phyloP scores from a whole-genome alignment of 768 basidiomycete species.

The Cystobasidium tubakii region DNA sequence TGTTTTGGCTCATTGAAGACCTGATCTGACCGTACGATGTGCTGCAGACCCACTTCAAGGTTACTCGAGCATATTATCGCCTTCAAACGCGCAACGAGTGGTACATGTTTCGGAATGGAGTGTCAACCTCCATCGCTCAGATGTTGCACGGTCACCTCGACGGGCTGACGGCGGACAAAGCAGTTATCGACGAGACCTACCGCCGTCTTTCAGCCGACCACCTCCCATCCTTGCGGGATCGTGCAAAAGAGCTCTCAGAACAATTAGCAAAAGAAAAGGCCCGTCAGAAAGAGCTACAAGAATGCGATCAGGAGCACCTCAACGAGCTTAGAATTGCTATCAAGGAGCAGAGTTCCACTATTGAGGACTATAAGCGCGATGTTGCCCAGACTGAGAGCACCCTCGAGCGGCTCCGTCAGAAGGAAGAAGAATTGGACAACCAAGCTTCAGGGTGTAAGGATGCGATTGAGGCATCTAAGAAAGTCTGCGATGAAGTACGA shows the following conservation, averaged over 20 bases:
- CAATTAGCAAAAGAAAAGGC: slow-evolving; percentile 41
- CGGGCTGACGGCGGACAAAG: slow-evolving; percentile 39
- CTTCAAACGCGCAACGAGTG: slow-evolving; percentile 41
- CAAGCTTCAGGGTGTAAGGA: slow-evolving; percentile 24
- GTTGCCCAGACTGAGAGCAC: slow-evolving; percentile 27
- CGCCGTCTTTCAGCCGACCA: slow-evolving; percentile 5
- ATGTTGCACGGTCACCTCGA: slow-evolving; percentile 41
- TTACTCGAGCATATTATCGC: slow-evolving; percentile 42
- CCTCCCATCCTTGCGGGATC: slow-evolving; percentile 40
- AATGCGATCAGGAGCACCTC: slow-evolving; percentile 41
- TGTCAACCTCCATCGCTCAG: slow-evolving; percentile 34
- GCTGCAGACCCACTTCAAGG: slow-evolving; percentile 43
- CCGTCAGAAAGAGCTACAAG: slow-evolving; percentile 41
- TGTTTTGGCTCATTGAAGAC: not conserved
- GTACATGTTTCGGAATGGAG: slow-evolving; percentile 40
- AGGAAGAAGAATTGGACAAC: slow-evolving; percentile 37
- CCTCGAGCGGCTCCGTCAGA: slow-evolving; percentile 29
- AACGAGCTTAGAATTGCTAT: slow-evolving; percentile 40
- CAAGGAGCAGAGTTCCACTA: slow-evolving; percentile 44
- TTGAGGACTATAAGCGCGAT: slow-evolving; percentile 37
- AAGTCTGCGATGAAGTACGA: slow-evolving; percentile 33
- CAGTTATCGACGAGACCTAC: slow-evolving; percentile 21
- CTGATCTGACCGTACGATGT: not conserved
- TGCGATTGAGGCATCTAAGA: slow-evolving; percentile 16
- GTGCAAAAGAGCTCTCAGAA: slow-evolving; percentile 36